A percentile compares a stretch with the other conserved stretches of the same genome.
Conservation (phyloP, 2,329 filamentous ascomycete genomes). For the Basipetospora sp. region DNA sequence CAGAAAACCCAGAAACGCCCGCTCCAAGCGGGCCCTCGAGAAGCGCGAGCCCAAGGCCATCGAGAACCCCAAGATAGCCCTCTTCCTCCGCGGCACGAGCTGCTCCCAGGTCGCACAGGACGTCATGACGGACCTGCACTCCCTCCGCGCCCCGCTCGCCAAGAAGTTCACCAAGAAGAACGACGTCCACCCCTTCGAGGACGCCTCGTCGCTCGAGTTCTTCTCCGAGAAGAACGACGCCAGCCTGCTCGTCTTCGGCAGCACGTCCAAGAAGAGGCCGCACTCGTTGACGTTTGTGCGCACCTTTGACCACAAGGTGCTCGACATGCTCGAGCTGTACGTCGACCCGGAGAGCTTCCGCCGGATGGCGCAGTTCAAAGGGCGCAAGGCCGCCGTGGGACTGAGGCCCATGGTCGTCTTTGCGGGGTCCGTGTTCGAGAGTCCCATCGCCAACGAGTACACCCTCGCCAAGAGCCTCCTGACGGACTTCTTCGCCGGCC, state of each 20-base stretch:
- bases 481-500: conserved; percentile 80
- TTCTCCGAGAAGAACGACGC: conserved; percentile 94
- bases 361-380: conserved; percentile 60
- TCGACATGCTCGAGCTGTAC: conserved; percentile 89
- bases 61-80: conserved; percentile 80
- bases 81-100: conserved; percentile 77
- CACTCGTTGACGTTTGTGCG: conserved; percentile 73
- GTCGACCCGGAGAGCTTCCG: conserved; percentile 62
- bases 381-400: conserved; percentile 60
- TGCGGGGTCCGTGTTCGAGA: conserved; percentile 75
- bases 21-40: conserved; percentile 87
- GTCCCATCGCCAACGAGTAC: conserved; percentile 62
- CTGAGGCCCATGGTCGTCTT: conserved; percentile 86
- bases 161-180: conserved; percentile 98
- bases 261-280: conserved; percentile 85
- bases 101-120: conserved; percentile 73
- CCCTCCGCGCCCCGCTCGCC: conserved; percentile 68
- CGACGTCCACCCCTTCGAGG: conserved; percentile 84
- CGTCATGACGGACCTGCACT: conserved; percentile 69
- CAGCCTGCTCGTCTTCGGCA: conserved; percentile 69
- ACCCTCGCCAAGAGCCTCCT: conserved; percentile 77
- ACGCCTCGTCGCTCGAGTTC: conserved; percentile 76
- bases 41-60: conserved; percentile 77
- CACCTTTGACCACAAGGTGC: conserved; percentile 70
- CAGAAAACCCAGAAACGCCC: conserved; percentile 55